Conservation (phyloP, 2,329 filamentous ascomycete species). For the Cladosporium sp. region DNA sequence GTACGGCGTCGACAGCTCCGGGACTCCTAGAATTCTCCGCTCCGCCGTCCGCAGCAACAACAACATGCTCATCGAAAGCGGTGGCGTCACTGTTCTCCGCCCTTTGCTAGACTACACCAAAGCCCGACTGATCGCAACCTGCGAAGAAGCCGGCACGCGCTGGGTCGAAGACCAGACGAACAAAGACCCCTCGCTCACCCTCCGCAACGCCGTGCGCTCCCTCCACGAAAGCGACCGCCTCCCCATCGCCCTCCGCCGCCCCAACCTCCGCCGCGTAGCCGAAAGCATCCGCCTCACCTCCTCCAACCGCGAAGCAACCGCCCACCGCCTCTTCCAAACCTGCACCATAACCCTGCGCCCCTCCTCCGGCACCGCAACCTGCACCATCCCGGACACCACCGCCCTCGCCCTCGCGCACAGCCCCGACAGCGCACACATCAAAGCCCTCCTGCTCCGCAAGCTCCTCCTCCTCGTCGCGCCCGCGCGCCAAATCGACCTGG, state of each 20-base stretch:
- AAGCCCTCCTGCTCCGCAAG: slow-evolving; percentile 41
- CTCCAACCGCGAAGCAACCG: slow-evolving; percentile 45
- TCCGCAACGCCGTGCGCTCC: slow-evolving; percentile 72
- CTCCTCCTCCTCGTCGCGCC: slow-evolving; percentile 47
- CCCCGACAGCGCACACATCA: slow-evolving; percentile 17
- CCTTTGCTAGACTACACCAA: slow-evolving; percentile 69
- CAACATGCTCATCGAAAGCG: slow-evolving; percentile 46
- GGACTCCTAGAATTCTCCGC: not conserved
- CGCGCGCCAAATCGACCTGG: slow-evolving; percentile 36
- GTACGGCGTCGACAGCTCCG: slow-evolving; percentile 55
- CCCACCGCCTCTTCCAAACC: slow-evolving; percentile 48
- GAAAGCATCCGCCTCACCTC: slow-evolving; percentile 44
- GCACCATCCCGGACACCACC: slow-evolving; percentile 6
- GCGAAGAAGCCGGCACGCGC: slow-evolving; percentile 56
- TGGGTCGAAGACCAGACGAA: slow-evolving; percentile 91
- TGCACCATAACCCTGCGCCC: slow-evolving; percentile 42
- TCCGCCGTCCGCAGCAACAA: not conserved
- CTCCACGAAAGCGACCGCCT: slow-evolving; percentile 54
- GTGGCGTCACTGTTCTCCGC: slow-evolving; percentile 61
- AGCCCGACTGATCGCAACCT: slow-evolving; percentile 66
- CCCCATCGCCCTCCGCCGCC: slow-evolving; percentile 63
- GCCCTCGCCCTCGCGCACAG: not conserved
- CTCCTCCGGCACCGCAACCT: slow-evolving; percentile 25
- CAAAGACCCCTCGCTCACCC: slow-evolving; percentile 65
- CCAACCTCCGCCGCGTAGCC: slow-evolving; percentile 57